Conservation (phyloP, 2,329 filamentous ascomycete genomes). For the Cyphellophora attinorum region DNA sequence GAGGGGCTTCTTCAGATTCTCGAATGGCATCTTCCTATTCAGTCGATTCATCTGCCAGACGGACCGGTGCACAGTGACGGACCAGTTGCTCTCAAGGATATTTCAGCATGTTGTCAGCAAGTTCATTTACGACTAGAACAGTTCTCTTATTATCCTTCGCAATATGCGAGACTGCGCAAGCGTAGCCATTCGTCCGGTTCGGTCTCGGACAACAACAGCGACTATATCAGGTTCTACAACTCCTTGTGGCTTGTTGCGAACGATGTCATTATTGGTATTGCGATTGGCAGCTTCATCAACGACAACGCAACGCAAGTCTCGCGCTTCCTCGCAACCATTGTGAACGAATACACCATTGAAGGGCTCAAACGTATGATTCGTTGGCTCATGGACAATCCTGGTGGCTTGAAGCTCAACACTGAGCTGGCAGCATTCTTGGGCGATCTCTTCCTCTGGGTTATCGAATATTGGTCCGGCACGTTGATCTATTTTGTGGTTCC, state of each 20-base stretch:
- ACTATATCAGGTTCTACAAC: conserved; percentile 99
- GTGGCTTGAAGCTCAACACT: conserved; percentile 87
- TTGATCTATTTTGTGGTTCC: conserved; percentile 63
- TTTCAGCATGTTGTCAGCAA: conserved; percentile 93
- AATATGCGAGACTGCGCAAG: conserved; percentile 84
- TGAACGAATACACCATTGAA: conserved; percentile 76
- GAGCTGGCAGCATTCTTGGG: conserved; percentile 90
- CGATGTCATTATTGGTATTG: conserved; percentile 97
- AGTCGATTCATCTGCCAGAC: conserved; percentile 11
- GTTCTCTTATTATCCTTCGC: conserved; percentile 98
- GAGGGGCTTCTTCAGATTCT: conserved; percentile 70
- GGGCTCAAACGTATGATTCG: conserved; percentile 80
- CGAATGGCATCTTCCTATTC: conserved; percentile 57
- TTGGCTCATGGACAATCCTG: conserved; percentile 94
- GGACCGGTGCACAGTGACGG: conserved; percentile 45
- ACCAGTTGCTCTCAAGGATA: conserved; percentile 80
- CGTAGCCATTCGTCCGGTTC: conserved; percentile 91
- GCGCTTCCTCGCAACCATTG: conserved; percentile 62
- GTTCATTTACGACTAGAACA: conserved; percentile 94
- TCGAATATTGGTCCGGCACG: conserved; percentile 76
- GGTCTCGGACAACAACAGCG: conserved; percentile 86
- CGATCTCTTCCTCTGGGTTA: conserved; percentile 95
- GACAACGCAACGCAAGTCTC: conserved; percentile 86
- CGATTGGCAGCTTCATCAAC: conserved; percentile 90
- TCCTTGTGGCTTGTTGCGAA: conserved; percentile 97